Conservation (phyloP, 306 rosid species). For the Fagus crenata region DNA sequence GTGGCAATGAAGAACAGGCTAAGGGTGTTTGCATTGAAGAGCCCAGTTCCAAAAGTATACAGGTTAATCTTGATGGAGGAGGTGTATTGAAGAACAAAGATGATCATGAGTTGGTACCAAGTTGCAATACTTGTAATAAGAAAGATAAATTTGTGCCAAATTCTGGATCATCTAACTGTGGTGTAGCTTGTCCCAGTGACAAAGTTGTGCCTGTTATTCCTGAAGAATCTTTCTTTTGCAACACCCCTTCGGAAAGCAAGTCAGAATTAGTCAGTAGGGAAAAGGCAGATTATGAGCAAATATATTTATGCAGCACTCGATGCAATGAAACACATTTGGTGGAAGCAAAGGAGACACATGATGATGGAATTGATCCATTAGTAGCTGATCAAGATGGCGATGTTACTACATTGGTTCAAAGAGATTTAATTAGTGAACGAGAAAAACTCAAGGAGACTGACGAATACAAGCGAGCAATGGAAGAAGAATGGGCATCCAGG, state of each 20-base stretch:
- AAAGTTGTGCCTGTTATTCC: neutral
- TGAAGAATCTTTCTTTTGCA: conserved; percentile 12
- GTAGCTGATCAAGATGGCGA: conserved; percentile 28
- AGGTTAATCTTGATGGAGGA: no score
- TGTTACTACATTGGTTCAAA: conserved; percentile 24
- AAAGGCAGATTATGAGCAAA: conserved; percentile 17
- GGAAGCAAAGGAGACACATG: conserved; percentile 23
- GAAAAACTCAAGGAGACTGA: conserved; percentile 85
- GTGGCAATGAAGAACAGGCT: neutral
- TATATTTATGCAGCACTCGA: neutral
- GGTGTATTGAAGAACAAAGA: no score
- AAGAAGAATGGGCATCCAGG: conserved; percentile 88
- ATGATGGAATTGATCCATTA: conserved; percentile 7
- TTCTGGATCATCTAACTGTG: no score
- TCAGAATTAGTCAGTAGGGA: conserved; percentile 2
- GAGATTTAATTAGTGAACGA: conserved; percentile 54
- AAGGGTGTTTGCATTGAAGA: neutral
- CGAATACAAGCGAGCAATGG: conserved; percentile 74
- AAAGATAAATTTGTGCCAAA: no score
- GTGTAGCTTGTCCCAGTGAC: no score
- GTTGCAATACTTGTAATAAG: no score
- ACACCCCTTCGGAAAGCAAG: neutral
- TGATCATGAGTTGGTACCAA: no score
- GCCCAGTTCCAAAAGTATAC: no score
- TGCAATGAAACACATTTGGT: conserved; percentile 5